phyloP scores from a whole-genome alignment of 1,284 basidiomycete species.

The Schizophyllum amplum region DNA sequence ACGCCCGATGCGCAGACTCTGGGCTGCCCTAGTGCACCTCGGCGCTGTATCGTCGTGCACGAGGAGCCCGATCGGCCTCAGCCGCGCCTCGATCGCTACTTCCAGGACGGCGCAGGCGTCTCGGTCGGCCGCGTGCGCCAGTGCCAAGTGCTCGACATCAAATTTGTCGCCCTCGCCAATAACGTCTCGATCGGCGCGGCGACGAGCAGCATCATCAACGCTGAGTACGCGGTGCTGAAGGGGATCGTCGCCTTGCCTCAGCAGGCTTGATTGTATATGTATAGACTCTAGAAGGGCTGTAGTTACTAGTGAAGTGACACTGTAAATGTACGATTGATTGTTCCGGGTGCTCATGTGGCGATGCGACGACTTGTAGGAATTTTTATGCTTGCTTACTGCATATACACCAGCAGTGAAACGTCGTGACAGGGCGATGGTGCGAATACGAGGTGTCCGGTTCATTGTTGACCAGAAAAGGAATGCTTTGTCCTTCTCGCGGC shows the following conservation, averaged over 20 bases:
- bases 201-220: slow-evolving; percentile 96
- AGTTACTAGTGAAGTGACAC: not conserved
- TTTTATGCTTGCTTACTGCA: not conserved
- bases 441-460: not conserved
- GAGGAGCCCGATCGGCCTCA: slow-evolving; percentile 93
- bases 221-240: slow-evolving; percentile 87
- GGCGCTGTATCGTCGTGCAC: slow-evolving; percentile 85
- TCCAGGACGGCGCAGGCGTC: slow-evolving; percentile 89
- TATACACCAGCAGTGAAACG: not conserved
- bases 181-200: slow-evolving; percentile 97
- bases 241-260: slow-evolving; percentile 26
- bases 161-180: slow-evolving; percentile 92
- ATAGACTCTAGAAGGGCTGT: not conserved
- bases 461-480: not conserved
- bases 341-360: too few species aligned
- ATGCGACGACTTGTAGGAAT: not conserved
- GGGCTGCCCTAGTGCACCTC: slow-evolving; percentile 81
- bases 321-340: not conserved
- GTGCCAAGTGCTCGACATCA: slow-evolving; percentile 90
- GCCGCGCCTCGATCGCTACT: slow-evolving; percentile 86
- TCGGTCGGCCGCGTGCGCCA: slow-evolving; percentile 88
- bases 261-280: not conserved
- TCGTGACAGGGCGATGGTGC: too few species aligned
- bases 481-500: not conserved
- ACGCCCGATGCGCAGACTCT: slow-evolving; percentile 76